phyloP scores from a whole-genome alignment of 2,329 filamentous ascomycete species.

The Ophiostoma novo-ulmi region DNA sequence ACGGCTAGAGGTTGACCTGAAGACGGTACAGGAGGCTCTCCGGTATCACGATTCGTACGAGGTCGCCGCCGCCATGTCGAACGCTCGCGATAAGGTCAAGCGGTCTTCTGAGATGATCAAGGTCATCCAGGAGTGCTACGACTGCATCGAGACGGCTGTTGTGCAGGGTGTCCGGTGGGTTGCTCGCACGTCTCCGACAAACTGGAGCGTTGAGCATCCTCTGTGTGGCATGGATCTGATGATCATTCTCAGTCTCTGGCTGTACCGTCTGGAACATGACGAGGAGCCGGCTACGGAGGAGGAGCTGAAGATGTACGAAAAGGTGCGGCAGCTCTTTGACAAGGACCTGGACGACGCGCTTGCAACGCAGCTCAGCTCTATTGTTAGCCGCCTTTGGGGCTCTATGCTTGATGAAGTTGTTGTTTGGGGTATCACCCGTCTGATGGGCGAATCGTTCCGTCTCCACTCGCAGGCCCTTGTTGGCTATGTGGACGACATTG shows the following conservation, averaged over 20 bases:
- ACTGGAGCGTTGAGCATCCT: constrained; percentile 98
- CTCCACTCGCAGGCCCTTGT: constrained; percentile 90
- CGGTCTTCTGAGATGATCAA: constrained; percentile 97
- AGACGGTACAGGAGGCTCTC: constrained; percentile 90
- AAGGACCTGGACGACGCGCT: constrained; percentile 82
- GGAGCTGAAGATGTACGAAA: constrained; percentile 85
- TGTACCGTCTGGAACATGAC: constrained; percentile 98
- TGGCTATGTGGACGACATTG: constrained; percentile 83
- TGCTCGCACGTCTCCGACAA: constrained; percentile 92
- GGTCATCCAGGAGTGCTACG: constrained; percentile 95
- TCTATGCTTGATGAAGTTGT: constrained; percentile 98
- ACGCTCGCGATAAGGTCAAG: constrained; percentile 88
- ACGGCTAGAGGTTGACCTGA: constrained; percentile 89
- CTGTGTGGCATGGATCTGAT: constrained; percentile 95
- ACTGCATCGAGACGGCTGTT: constrained; percentile 94
- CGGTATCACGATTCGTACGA: constrained; percentile 97
- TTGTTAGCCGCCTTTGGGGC: constrained; percentile 91
- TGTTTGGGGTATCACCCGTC: constrained; percentile 92
- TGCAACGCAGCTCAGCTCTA: constrained; percentile 83
- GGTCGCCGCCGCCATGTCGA: constrained; percentile 93
- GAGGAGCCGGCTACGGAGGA: constrained; percentile 83
- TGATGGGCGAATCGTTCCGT: constrained; percentile 98
- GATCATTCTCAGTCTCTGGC: constrained; percentile 95
- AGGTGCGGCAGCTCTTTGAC: constrained; percentile 82
- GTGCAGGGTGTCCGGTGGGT: constrained; percentile 95